Evolutionary conservation across 2,329 filamentous ascomycete species (phyloP), one percentile per base, ranked within the genome.

Genomic region (Emericellopsis atlantica): DNA sequence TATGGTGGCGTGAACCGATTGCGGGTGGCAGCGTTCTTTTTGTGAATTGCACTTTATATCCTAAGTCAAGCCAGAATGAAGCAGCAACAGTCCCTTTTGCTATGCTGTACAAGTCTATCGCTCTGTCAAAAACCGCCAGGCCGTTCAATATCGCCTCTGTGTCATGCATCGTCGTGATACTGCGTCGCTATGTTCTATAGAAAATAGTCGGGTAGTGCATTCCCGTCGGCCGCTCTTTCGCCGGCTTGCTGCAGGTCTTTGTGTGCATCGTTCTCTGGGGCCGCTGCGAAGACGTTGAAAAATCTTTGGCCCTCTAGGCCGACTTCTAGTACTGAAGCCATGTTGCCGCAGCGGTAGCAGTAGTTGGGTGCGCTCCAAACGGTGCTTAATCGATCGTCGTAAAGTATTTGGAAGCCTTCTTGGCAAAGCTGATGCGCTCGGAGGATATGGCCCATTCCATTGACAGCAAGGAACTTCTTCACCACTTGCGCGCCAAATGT

Each of bases 311-410:
- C 90, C 1, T 81, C 82, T 56, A 95, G 88, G 58, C 87, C 90
- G 43, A 98, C 92, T 64, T 98, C 92, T 32, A 98, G 72, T 36
- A 98, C 92, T 60, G 88, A 95, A 8, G 92, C 92, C 76, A 96
- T 81, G 59, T 98, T 98, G 37, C 92, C 92, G 63, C 92, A 98
- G 31, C 89, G 74, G 60, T 95, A 95, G 63, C 86, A 93, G 64
- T 93, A 93, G 54, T 93, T 98, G 2, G 92, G 92, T 5, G 92
- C 92, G 58, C 88, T 95, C 92, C 92, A 98, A 6, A 98, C 92
- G 1, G 92, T 98, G 59, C 87, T 95, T 32, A 98, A 66, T 14
- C 83, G 77, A 61, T 96, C 90, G 54, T 96, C 90, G 60, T 95
- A 98, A 14, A 98, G 76, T 37, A 96, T 84, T 64, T 96, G 92